Evolutionary conservation across 1,139 yeast species (phyloP).

Genomic region (Suhomyces coccinellae): DNA sequence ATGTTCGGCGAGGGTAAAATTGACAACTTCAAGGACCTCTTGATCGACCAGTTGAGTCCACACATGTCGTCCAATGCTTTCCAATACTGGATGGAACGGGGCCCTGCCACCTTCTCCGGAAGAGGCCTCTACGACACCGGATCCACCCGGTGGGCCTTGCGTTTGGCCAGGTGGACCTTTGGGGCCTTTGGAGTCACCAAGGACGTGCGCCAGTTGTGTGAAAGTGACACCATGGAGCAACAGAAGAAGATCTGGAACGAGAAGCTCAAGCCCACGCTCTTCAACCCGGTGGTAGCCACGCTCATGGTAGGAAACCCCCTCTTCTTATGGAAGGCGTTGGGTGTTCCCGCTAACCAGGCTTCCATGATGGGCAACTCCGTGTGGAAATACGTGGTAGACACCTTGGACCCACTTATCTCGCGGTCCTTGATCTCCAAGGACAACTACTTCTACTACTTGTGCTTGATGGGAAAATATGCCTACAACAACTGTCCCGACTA

Average conservation of each 20-base stretch:
- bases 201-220: constrained; percentile 56
- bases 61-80: constrained; percentile 77
- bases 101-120: constrained; percentile 59
- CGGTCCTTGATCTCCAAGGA: constrained; percentile 66
- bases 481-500: constrained; percentile 74
- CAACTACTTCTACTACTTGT: constrained; percentile 76
- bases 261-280: constrained; percentile 64
- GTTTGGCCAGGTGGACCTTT: constrained; percentile 64
- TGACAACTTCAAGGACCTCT: constrained; percentile 44
- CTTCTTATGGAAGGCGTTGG: constrained; percentile 83
- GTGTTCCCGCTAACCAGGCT: constrained; percentile 85
- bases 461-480: constrained; percentile 63
- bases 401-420: constrained; percentile 71
- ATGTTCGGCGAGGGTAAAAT: constrained; percentile 76
- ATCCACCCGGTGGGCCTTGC: constrained; percentile 81
- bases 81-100: constrained; percentile 76
- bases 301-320: constrained; percentile 76
- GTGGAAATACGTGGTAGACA: constrained; percentile 68
- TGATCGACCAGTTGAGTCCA: constrained; percentile 59
- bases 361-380: constrained; percentile 74
- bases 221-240: constrained; percentile 57
- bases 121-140: constrained; percentile 77
- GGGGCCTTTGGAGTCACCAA: constrained; percentile 52
- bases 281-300: constrained; percentile 68
- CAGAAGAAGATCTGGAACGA: constrained; percentile 65